Evolutionary conservation across 2,329 filamentous ascomycete genomes (phyloP).

Genomic region (Rutstroemia sp.): DNA sequence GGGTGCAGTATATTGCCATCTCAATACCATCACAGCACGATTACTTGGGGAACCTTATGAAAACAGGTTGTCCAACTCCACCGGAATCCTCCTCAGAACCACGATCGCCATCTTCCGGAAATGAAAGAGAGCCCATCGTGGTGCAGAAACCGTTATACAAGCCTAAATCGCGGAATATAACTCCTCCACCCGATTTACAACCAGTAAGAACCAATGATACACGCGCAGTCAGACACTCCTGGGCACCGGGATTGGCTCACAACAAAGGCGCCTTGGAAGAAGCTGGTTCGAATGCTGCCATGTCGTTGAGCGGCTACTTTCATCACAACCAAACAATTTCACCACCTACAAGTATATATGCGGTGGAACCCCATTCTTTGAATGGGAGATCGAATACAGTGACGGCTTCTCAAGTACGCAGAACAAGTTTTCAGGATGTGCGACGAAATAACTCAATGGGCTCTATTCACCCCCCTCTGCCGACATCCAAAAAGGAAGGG

Average conservation of each 20-base stretch:
- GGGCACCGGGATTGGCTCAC: not conserved
- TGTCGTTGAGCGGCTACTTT: slow-evolving; percentile 12
- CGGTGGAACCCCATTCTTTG: not conserved
- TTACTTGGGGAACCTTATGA: slow-evolving; percentile 29
- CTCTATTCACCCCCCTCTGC: not conserved
- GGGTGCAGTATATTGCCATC: slow-evolving; percentile 52
- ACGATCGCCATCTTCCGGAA: slow-evolving; percentile 25
- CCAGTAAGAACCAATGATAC: not conserved
- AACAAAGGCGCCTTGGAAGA: slow-evolving; percentile 2
- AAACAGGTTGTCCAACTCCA: not conserved
- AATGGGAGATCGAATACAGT: not conserved
- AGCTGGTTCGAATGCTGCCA: slow-evolving; percentile 7
- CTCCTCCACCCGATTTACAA: not conserved
- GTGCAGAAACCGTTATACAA: not conserved
- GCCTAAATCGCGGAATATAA: not conserved
- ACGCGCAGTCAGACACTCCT: not conserved
- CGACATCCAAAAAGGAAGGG: not conserved
- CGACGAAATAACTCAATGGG: not conserved
- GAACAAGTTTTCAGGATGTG: not conserved
- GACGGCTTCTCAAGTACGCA: not conserved
- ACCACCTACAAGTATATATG: not conserved
- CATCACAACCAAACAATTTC: not conserved
- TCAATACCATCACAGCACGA: slow-evolving; percentile 48
- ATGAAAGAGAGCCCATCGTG: not conserved
- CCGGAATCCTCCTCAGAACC: slow-evolving; percentile 2